Evolutionary conservation across 1,284 basidiomycete species (phyloP), one percentile per base, ranked within the genome.

Genomic region (Mycena citricolor): DNA sequence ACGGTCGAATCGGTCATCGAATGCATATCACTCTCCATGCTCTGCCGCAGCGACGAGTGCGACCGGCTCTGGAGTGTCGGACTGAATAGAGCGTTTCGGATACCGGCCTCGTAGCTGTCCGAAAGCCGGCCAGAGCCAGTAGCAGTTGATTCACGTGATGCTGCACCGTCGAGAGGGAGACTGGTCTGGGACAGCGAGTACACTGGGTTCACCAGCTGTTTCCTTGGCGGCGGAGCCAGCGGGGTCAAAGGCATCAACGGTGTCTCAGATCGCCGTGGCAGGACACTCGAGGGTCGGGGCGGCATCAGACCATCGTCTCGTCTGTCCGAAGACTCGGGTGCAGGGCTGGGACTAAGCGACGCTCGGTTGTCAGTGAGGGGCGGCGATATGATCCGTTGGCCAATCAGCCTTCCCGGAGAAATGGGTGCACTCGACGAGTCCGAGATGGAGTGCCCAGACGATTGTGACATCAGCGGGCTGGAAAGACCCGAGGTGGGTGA

Each of bases 151-250:
- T 57, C 8, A 54, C 44, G 16, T 44, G 53, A 37, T 47, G 54
- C 42, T 29, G 32, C 42, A 39, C 41, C 33, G 25, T 45, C 19
- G 30, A 49, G 52, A 2, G 65, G 52, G n/a, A 80, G 58, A 44
- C 80, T 71, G 5, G 73, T 75, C 52, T 83, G 79, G 1, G 80
- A 83, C 25, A 68, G 61, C 3, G 81, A 81, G 54, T 73, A 73
- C 14, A 72, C 54, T 7, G 73, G 63, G 39, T 74, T 76, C 36
- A 69, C 56, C 37, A 76, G 56, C 37, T 68, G 65, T 55, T 69
- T 73, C 32, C 82, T 73, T 5, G 82, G 82, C 5, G 84, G 76
- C 14, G 84, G 83, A 0, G 76, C 68, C 22, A 86, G 68, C 14
- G 83, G 79, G 4, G 68, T 77, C 46, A 79, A 63, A 12, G 71